These are phyloP conservation scores for Salisapilia sapeloensis DNA, from an alignment of 352 stramenopile species.

Conservation along the genomic window DNA sequence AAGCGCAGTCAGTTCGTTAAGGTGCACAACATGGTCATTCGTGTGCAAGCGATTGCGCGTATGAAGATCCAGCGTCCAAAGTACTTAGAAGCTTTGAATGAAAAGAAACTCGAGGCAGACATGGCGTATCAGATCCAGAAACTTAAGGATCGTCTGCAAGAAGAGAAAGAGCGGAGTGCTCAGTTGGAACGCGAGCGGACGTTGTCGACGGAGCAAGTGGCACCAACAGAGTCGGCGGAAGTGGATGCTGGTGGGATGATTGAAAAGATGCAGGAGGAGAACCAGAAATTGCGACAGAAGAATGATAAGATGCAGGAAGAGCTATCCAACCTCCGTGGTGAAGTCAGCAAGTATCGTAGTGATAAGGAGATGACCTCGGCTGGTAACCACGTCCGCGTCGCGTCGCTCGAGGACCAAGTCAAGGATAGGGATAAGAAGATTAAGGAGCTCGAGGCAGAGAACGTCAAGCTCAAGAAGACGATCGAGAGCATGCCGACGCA, in stretches of 20 bases:
- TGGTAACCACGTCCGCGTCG: slow-evolving; percentile 54
- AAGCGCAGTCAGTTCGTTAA: slow-evolving; percentile 43
- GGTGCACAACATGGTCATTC: slow-evolving; percentile 52
- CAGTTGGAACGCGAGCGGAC: slow-evolving; percentile 31
- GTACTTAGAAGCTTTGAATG: slow-evolving; percentile 49
- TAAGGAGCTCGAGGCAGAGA: slow-evolving; percentile 41
- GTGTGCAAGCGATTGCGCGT: slow-evolving; percentile 55
- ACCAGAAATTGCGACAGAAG: slow-evolving; percentile 59
- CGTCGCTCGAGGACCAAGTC: slow-evolving; percentile 51
- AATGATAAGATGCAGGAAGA: slow-evolving; percentile 55
- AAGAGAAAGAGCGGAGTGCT: slow-evolving; percentile 66
- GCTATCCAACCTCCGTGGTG: slow-evolving; percentile 38
- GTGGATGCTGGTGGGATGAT: slow-evolving; percentile 73
- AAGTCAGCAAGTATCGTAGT: slow-evolving; percentile 56
- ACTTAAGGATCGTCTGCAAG: slow-evolving; percentile 56
- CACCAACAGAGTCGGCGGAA: slow-evolving; percentile 47
- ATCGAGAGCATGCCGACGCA: slow-evolving; percentile 17
- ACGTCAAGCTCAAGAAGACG: slow-evolving; percentile 56
- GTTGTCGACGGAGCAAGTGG: slow-evolving; percentile 4
- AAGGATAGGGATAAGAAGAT: slow-evolving; percentile 68
- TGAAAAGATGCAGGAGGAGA: slow-evolving; percentile 61
- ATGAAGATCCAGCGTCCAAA: slow-evolving; percentile 74
- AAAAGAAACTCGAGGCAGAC: slow-evolving; percentile 71
- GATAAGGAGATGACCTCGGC: slow-evolving; percentile 67
- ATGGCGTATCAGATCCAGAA: slow-evolving; percentile 75